Evolutionary conservation across 2,329 filamentous ascomycete species (phyloP).

Genomic region (Emericellopsis atlantica): DNA sequence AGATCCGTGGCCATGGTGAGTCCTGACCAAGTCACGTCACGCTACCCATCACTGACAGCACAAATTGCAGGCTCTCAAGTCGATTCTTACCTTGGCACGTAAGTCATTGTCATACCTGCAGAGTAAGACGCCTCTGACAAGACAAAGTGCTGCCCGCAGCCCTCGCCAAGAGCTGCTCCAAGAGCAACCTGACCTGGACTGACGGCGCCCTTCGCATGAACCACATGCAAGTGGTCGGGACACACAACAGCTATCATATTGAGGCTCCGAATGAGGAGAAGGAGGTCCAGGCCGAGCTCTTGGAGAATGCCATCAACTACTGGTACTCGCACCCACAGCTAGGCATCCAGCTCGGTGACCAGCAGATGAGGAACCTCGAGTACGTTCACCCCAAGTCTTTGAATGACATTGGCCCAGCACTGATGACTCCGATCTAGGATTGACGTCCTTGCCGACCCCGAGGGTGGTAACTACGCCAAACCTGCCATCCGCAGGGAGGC

Average conservation of each 20-base stretch:
- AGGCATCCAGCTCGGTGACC: constrained; percentile 27
- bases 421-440: constrained; percentile 8
- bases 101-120: not conserved
- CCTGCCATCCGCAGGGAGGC: constrained; percentile 1
- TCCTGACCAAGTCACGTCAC: not conserved
- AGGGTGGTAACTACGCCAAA: constrained; percentile 7
- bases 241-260: constrained; percentile 38
- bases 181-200: constrained; percentile 18
- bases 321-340: constrained; percentile 34
- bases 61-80: not conserved
- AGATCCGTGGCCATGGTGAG: not conserved
- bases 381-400: too few species aligned
- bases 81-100: not conserved
- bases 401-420: not conserved
- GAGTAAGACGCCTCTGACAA: not conserved
- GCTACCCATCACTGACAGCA: not conserved
- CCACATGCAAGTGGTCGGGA: constrained; percentile 36
- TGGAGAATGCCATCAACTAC: constrained; percentile 21
- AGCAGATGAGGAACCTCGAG: constrained; percentile 31
- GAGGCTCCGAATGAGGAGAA: constrained; percentile 28
- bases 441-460: constrained; percentile 32
- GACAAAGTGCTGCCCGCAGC: not conserved
- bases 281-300: constrained; percentile 21
- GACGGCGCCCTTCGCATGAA: constrained; percentile 28
- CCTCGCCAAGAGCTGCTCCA: constrained; percentile 1